A percentile compares a stretch with the other conserved stretches of the same genome.
These are phyloP conservation scores for Trypanosoma brucei DNA, from an alignment of 208 protist genomes.

Conservation along the genomic window DNA sequence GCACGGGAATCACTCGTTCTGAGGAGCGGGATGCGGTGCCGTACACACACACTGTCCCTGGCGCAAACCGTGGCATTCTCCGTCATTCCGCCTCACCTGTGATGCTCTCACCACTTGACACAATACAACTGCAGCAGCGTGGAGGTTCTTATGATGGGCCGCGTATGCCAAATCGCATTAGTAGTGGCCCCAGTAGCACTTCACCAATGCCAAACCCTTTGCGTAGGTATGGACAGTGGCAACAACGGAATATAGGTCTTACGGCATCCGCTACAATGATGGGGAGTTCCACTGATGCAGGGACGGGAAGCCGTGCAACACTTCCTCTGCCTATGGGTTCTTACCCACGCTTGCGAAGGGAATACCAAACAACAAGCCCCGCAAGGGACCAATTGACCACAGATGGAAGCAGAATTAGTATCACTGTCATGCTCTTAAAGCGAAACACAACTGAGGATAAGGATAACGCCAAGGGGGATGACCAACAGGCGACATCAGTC, in stretches of 20 bases:
- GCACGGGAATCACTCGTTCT: constrained; percentile 15
- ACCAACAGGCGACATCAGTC: neutral
- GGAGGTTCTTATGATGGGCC: neutral
- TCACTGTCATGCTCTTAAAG: neutral
- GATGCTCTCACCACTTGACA: neutral
- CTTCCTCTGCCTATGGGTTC: neutral
- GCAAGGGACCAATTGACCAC: neutral
- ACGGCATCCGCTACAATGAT: no score
- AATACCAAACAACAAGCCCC: neutral
- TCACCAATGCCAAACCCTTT: neutral
- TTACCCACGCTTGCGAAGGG: neutral
- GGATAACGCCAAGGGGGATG: neutral
- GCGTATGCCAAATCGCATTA: neutral
- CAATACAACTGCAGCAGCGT: neutral
- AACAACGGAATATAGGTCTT: neutral
- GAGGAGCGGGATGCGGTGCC: neutral
- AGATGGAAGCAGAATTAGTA: neutral
- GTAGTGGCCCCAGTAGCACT: neutral
- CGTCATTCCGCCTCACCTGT: neutral
- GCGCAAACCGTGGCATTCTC: neutral
- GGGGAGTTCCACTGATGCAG: neutral
- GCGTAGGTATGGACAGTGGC: neutral
- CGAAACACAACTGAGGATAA: neutral
- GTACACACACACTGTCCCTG: neutral
- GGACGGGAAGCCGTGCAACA: neutral